Base-by-base conservation (phyloP, 2,329 filamentous ascomycete genomes). In the Trichoderma koningiopsis region DNA sequence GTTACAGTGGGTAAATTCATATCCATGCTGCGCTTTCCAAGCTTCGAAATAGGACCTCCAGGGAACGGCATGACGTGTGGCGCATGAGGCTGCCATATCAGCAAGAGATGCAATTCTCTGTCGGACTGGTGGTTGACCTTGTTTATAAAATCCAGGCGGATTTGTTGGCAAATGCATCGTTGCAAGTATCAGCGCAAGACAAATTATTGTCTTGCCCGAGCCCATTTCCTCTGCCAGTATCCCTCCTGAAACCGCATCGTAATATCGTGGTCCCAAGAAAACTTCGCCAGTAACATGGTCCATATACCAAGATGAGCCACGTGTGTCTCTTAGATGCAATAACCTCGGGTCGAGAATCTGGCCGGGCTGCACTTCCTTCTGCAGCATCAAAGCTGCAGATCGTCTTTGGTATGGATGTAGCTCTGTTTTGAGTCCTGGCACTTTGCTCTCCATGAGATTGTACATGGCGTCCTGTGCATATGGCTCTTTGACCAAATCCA, bases 201-300 rank as follows among this genome's bases (percentile, higher is more conserved):
- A 95, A 13, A 97, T 97, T 31, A 97, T 80, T 0, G 95, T 97
- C 81, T 97, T 98, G 0, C 95, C 94, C 0, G 87, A 81, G 6
- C 91, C 91, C 92, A 94, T 94, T 72, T 92, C 90, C 76, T 96
- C 92, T 0, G 92, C 91, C 16, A 94, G 81, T 16, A 95, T 91
- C 3, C 94, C 95, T 40, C 94, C 94, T 69, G 86, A 85, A 5
- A 90, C 86, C 31, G 88, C 86, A 56, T 96, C 93, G 73, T 95
- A 97, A 70, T 87, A 87, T 2, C 86, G 85, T 13, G 92, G 89
- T n/a, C 91, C 87, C 43, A 83, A 83, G 0, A 92, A 77, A 59
- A 93, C 85, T 0, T 83, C 82, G 0, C 88, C 87, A 19, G 88
- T 85, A 56, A 90, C 86, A 5, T 86, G 82, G 71, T 94, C 91